phyloP scores from a whole-genome alignment of 2,329 filamentous ascomycete species.

The Fusarium sp. region DNA sequence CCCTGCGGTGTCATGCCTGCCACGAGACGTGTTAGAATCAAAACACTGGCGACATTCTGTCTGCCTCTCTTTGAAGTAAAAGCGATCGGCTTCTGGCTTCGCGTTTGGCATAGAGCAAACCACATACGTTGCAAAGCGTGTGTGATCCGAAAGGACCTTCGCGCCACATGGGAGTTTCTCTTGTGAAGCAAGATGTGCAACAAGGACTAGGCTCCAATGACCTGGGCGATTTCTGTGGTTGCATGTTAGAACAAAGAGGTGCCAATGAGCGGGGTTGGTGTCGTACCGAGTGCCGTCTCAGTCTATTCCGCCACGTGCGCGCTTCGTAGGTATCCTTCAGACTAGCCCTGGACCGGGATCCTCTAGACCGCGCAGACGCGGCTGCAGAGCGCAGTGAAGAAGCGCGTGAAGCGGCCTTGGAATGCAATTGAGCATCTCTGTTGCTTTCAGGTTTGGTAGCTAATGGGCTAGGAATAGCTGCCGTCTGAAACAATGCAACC shows the following conservation, averaged over 20 bases:
- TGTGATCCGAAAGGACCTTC: constrained; percentile 29
- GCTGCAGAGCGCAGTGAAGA: constrained; percentile 11
- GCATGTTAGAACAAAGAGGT: background rate
- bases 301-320: constrained; percentile 28
- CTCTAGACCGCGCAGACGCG: constrained; percentile 3
- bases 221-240: constrained; percentile 11
- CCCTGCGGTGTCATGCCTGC: background rate
- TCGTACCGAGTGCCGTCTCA: constrained; percentile 25
- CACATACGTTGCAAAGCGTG: constrained; percentile 28
- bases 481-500: constrained; percentile 20
- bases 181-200: constrained; percentile 30
- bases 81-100: constrained; percentile 6
- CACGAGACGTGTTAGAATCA: background rate
- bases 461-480: constrained; percentile 12
- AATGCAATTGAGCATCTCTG: background rate
- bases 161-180: constrained; percentile 29
- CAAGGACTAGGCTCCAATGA: constrained; percentile 2
- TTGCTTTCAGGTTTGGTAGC: background rate
- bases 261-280: background rate
- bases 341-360: constrained; percentile 12
- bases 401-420: constrained; percentile 4
- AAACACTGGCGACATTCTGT: background rate
- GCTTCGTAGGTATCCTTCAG: constrained; percentile 27
- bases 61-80: background rate
- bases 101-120: constrained; percentile 22